These are phyloP conservation scores for Tubosaeta brunneosetosa DNA, from an alignment of 768 basidiomycete genomes.

Conservation along the genomic window DNA sequence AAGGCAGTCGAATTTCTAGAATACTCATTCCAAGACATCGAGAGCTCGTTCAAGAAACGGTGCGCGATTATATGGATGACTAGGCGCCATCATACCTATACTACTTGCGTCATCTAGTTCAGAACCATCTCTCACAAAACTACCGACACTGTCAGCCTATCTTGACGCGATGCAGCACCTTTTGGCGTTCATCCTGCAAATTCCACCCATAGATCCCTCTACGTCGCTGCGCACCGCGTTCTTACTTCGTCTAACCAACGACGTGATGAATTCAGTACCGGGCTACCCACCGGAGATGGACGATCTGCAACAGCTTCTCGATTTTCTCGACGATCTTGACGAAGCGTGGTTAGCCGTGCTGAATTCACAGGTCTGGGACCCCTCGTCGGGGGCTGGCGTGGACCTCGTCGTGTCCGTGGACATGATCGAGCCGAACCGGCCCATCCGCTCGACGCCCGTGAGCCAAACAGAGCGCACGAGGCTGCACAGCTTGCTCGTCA, in stretches of 20 bases:
- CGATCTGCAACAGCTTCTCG: conserved; percentile 49
- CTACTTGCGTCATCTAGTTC: conserved; percentile 11
- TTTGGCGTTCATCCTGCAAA: conserved; percentile 61
- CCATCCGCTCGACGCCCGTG: conserved; percentile 42
- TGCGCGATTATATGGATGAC: conserved; percentile 29
- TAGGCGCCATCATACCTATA: not conserved
- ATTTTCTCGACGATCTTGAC: conserved; percentile 71
- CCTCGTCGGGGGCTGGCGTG: conserved; percentile 36
- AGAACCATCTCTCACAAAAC: conserved; percentile 39
- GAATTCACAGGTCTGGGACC: conserved; percentile 63
- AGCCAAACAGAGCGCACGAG: conserved; percentile 71
- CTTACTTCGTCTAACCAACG: conserved; percentile 69
- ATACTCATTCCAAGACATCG: conserved; percentile 57
- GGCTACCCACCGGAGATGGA: conserved; percentile 51
- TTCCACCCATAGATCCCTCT: conserved; percentile 71
- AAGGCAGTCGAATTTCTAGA: conserved; percentile 63
- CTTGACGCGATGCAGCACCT: conserved; percentile 53
- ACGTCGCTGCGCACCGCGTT: conserved; percentile 60
- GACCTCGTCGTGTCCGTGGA: conserved; percentile 41
- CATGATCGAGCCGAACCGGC: conserved; percentile 22
- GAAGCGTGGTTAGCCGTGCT: conserved; percentile 69
- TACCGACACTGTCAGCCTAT: conserved; percentile 57
- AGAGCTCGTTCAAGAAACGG: conserved; percentile 74
- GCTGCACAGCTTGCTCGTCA: conserved; percentile 61
- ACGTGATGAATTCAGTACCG: conserved; percentile 53